These are phyloP conservation scores for Emergomyces orientalis DNA, from an alignment of 2,329 filamentous ascomycete genomes.

Conservation along the genomic window DNA sequence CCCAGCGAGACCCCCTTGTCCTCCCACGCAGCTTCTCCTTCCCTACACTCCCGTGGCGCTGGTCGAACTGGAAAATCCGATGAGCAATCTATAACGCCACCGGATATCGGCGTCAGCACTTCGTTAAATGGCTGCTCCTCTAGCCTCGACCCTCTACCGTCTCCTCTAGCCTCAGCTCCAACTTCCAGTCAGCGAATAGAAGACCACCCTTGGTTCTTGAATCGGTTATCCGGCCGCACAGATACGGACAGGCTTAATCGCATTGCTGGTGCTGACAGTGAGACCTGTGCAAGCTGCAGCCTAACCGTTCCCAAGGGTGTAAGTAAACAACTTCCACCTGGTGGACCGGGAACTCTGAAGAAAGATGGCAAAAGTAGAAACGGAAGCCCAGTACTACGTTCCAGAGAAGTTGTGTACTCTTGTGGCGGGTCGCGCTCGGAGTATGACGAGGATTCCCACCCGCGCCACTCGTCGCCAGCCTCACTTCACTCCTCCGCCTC, in stretches of 20 bases:
- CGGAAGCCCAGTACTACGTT: conserved; percentile 47
- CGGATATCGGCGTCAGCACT: conserved; percentile 8
- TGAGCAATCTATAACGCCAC: conserved; percentile 11
- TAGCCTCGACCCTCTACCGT: conserved; percentile 17
- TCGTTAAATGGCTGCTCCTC: conserved; percentile 12
- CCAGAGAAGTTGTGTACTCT: conserved; percentile 45
- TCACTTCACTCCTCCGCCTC: conserved; percentile 34
- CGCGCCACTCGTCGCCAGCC: conserved; percentile 30
- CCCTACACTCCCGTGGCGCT: conserved; percentile 1
- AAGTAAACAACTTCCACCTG: conserved; percentile 45
- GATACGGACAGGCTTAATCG: conserved; percentile 40
- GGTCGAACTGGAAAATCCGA: conserved; percentile 18
- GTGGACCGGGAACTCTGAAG: conserved; percentile 43
- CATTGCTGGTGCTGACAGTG: conserved; percentile 38
- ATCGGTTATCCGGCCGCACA: conserved; percentile 27
- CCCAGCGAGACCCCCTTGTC: conserved; percentile 35
- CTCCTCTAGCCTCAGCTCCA: conserved; percentile 14
- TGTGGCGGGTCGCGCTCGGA: conserved; percentile 36
- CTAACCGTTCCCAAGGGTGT: conserved; percentile 47
- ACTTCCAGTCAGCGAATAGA: conserved; percentile 30
- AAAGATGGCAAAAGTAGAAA: conserved; percentile 42
- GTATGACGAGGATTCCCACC: conserved; percentile 31
- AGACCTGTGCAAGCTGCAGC: conserved; percentile 50
- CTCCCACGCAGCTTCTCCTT: conserved; percentile 24
- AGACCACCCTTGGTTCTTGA: conserved; percentile 45